These are phyloP conservation scores for Lagerstroemia speciosa DNA, from an alignment of 345 rosid species.

Conservation along the genomic window DNA sequence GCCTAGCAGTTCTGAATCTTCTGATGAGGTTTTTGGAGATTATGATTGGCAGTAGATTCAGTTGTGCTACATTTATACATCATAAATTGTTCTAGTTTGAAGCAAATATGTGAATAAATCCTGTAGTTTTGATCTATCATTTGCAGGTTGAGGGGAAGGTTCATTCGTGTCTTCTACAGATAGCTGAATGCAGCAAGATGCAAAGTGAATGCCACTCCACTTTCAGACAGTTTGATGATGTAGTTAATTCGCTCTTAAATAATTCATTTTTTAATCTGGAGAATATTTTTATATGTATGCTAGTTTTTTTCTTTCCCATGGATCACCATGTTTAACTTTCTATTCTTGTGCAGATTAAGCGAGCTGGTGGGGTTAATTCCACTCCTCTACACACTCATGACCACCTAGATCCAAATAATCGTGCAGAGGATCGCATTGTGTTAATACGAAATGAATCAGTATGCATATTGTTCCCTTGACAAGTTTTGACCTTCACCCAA, in stretches of 20 bases:
- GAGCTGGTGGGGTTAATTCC: background rate
- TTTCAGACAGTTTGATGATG: background rate
- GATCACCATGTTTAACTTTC: background rate
- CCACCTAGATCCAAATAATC: background rate
- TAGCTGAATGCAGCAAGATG: background rate
- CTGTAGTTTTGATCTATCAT: background rate
- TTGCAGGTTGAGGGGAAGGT: slow-evolving; percentile 3
- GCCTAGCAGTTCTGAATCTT: slow-evolving; percentile 5
- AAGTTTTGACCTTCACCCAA: background rate
- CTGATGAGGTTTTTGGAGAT: slow-evolving; percentile 26
- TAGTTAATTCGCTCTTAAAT: background rate
- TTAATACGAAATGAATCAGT: background rate
- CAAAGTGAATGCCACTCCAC: background rate
- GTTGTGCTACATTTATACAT: background rate
- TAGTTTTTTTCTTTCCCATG: background rate
- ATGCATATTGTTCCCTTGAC: background rate
- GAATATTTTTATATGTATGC: background rate
- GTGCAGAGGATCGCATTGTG: background rate
- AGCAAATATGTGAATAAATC: background rate
- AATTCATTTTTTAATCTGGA: no score
- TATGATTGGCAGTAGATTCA: background rate
- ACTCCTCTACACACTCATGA: background rate
- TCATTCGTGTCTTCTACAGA: background rate
- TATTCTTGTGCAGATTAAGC: background rate
- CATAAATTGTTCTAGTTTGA: background rate